phyloP scores from a whole-genome alignment of 352 stramenopile genomes.

The Albugo laibachii region DNA sequence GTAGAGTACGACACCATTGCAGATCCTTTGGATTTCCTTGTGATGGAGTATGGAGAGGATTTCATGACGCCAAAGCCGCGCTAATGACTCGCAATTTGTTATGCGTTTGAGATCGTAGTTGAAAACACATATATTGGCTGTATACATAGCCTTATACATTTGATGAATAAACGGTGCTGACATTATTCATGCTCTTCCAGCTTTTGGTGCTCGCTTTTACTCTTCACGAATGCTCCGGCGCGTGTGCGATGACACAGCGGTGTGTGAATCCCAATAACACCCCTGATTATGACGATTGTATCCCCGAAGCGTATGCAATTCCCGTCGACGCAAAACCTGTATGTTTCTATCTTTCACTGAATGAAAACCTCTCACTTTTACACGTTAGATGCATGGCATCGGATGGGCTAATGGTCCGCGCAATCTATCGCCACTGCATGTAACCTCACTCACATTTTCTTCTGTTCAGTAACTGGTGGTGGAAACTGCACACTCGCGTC shows the following conservation, averaged over 20 bases:
- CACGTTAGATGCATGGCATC: conserved; percentile 14
- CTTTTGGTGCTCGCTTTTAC: too few species aligned
- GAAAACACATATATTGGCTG: too few species aligned
- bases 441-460: neutral
- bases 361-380: neutral
- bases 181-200: too few species aligned
- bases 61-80: conserved; percentile 12
- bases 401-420: conserved; percentile 22
- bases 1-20: conserved; percentile 16
- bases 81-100: neutral
- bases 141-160: too few species aligned
- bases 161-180: too few species aligned
- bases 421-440: neutral
- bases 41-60: conserved; percentile 11
- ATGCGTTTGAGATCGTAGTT: too few species aligned
- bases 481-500: conserved; percentile 22
- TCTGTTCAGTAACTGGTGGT: conserved; percentile 28
- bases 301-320: conserved; percentile 31
- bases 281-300: conserved; percentile 48
- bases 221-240: conserved; percentile 3
- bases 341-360: conserved; percentile 1
- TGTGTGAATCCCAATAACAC: conserved; percentile 53
- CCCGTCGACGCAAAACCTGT: conserved; percentile 18
- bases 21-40: conserved; percentile 15
- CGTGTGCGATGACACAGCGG: conserved; percentile 62